phyloP scores from a whole-genome alignment of 805 yeast species.

The Ogataea neopini region DNA sequence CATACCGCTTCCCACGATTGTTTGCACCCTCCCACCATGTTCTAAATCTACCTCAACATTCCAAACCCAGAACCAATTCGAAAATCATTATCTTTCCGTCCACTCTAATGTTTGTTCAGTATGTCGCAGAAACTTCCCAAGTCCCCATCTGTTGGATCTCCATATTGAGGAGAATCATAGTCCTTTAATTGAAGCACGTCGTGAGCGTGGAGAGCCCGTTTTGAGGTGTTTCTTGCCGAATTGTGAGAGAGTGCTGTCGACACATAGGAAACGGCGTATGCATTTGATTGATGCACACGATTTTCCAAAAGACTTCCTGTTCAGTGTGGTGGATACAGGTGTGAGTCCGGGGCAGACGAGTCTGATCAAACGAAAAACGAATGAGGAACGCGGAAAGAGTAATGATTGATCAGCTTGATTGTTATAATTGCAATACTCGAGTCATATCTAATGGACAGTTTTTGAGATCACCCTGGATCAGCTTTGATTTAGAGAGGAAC shows the following conservation, averaged over 20 bases:
- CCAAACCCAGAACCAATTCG: slow-evolving; percentile 16
- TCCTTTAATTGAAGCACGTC: slow-evolving; percentile 41
- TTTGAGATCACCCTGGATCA: too few species aligned
- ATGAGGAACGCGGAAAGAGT: too few species aligned
- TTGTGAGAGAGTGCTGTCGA: slow-evolving; percentile 43
- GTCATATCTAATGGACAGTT: too few species aligned
- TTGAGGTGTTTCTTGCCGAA: slow-evolving; percentile 44
- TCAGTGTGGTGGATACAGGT: slow-evolving; percentile 33
- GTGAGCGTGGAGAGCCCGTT: slow-evolving; percentile 40
- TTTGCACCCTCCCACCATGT: slow-evolving; percentile 4
- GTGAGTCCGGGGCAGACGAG: slow-evolving; percentile 22
- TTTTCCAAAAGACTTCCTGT: slow-evolving; percentile 42
- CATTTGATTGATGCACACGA: slow-evolving; percentile 54
- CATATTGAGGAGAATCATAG: slow-evolving; percentile 57
- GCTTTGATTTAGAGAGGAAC: too few species aligned
- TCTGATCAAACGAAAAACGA: slow-evolving; percentile 19
- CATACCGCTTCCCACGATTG: neutral
- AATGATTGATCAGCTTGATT: too few species aligned
- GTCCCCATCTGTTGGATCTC: slow-evolving; percentile 41
- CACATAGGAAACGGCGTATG: slow-evolving; percentile 42
- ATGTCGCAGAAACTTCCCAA: slow-evolving; percentile 46
- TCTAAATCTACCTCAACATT: neutral
- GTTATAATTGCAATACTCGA: too few species aligned
- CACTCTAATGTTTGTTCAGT: slow-evolving; percentile 38
- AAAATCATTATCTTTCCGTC: slow-evolving; percentile 27